A percentile compares a stretch with the other conserved stretches of the same genome.
Conservation (phyloP, 495 filamentous ascomycete species). For the Aspergillus bridgeri region DNA sequence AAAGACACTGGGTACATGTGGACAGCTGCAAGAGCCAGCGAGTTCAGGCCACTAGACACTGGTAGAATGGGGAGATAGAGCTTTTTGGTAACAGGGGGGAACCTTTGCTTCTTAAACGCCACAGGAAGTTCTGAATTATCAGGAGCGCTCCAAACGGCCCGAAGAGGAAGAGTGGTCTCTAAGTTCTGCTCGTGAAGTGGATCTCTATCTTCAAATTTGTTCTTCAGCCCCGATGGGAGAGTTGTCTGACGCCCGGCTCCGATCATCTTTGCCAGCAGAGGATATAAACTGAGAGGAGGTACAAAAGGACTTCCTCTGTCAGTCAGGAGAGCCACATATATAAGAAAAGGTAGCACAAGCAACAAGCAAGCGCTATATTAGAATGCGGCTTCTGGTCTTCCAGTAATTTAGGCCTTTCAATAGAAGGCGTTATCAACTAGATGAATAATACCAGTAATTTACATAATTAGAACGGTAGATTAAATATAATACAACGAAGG, state of each 20-base stretch:
- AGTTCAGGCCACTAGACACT: conserved; percentile 6
- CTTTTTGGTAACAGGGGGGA: conserved; percentile 8
- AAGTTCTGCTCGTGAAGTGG: background rate
- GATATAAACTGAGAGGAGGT: background rate
- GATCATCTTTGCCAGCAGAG: background rate
- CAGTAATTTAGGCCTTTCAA: background rate
- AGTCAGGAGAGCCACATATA: background rate
- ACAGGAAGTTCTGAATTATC: conserved; percentile 1
- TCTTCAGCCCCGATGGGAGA: background rate
- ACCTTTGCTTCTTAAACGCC: conserved; percentile 8
- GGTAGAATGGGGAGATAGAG: conserved; percentile 9
- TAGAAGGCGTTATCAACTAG: no score
- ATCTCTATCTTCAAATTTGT: background rate
- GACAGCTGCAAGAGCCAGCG: conserved; percentile 4
- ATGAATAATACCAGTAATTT: no score
- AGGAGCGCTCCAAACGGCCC: background rate
- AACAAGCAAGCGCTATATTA: background rate
- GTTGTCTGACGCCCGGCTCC: background rate
- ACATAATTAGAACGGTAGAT: no score
- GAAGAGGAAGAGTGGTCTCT: background rate
- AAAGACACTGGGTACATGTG: conserved; percentile 1
- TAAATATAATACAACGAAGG: no score
- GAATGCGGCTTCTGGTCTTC: background rate
- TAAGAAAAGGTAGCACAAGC: background rate
- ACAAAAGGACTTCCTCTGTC: background rate